phyloP scores from a whole-genome alignment of 164 flowering plant species.

The Vitis rupestris region DNA sequence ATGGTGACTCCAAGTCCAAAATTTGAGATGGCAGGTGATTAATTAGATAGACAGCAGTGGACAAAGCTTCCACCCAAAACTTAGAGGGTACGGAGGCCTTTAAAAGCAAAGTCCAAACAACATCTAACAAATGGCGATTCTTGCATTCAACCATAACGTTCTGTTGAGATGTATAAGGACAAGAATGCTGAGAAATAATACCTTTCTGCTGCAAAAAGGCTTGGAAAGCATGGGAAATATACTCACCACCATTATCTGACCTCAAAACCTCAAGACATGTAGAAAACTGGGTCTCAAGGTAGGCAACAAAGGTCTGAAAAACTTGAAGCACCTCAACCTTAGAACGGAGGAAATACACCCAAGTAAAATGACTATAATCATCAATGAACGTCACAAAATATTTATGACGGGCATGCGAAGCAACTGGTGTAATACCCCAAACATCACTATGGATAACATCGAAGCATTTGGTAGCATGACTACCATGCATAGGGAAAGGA shows the following conservation, averaged over 20 bases:
- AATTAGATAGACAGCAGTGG: no score
- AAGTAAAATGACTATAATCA: conserved; percentile 1
- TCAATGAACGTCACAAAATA: conserved; percentile 6
- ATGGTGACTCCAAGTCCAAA: no score
- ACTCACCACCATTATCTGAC: not conserved
- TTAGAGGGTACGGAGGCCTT: no score
- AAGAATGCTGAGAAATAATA: not conserved
- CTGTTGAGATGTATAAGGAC: conserved; percentile 9
- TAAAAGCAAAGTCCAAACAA: no score
- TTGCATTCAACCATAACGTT: not conserved
- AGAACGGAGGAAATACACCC: conserved; percentile 1
- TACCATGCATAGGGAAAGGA: not conserved
- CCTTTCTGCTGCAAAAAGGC: not conserved
- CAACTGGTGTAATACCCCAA: not conserved
- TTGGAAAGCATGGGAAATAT: not conserved
- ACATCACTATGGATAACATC: not conserved
- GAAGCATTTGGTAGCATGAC: not conserved
- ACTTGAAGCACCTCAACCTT: not conserved
- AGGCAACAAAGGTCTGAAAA: not conserved
- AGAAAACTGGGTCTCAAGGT: not conserved
- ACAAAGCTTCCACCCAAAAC: no score
- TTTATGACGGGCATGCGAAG: not conserved
- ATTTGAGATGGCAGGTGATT: no score
- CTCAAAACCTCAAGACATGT: not conserved
- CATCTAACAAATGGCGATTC: no score